Conservation (phyloP, 2,329 filamentous ascomycete genomes). For the Colletotrichum destructivum region DNA sequence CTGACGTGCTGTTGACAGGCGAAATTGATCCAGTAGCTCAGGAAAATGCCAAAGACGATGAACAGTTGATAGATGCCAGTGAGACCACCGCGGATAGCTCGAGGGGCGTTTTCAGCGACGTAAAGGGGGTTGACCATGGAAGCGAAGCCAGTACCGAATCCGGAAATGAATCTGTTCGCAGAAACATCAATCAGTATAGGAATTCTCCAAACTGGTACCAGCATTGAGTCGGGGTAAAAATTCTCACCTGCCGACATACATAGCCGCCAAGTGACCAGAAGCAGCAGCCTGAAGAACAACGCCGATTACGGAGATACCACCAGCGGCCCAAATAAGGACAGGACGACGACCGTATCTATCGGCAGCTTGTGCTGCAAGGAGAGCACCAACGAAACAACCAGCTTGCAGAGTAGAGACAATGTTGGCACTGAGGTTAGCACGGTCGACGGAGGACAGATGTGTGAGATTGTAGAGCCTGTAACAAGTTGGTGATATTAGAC, state of each 20-base stretch:
- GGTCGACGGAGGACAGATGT: conserved; percentile 1
- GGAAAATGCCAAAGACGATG: conserved; percentile 64
- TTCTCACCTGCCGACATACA: conserved; percentile 64
- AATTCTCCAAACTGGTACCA: conserved; percentile 44
- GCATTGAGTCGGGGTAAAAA: no score
- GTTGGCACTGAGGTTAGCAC: conserved; percentile 46
- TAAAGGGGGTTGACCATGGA: conserved; percentile 71
- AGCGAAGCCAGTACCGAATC: conserved; percentile 65
- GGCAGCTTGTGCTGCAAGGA: conserved; percentile 67
- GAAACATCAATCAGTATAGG: conserved; percentile 64
- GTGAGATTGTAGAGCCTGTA: conserved; percentile 40
- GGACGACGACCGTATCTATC: conserved; percentile 67
- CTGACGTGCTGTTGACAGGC: conserved; percentile 48
- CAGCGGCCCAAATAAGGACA: conserved; percentile 64
- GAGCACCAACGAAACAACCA: conserved; percentile 69
- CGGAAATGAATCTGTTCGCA: conserved; percentile 64
- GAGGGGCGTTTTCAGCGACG: conserved; percentile 70
- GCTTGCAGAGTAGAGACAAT: conserved; percentile 66
- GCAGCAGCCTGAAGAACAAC: conserved; percentile 56
- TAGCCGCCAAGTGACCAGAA: conserved; percentile 64
- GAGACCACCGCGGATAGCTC: conserved; percentile 65
- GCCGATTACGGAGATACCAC: conserved; percentile 64
- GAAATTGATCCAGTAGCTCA: conserved; percentile 59
- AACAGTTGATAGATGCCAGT: conserved; percentile 67
- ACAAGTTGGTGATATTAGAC: conserved; percentile 37